Percentiles rank a stretch among this genome's conserved stretches.
Conservation (phyloP, 202 grass and related monocot species). For the Schoenoplectus tabernaemontani region DNA sequence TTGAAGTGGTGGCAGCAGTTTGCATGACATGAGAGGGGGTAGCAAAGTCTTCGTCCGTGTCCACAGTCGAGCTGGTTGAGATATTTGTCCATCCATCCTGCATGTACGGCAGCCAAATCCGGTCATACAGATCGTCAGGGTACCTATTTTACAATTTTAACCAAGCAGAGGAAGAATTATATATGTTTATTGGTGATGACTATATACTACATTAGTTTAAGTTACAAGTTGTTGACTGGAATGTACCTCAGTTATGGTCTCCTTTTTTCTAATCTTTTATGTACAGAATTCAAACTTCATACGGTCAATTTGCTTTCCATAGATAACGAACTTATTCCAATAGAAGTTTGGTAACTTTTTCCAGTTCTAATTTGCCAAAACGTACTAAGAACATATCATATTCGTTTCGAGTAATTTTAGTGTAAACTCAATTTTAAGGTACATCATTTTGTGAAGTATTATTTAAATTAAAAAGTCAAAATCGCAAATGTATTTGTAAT, state of each 20-base stretch:
- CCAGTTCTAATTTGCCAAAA: neutral
- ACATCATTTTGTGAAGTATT: no score
- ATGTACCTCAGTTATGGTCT: neutral
- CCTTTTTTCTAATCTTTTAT: neutral
- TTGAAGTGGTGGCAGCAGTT: neutral
- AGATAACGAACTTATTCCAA: neutral
- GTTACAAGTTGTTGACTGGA: neutral
- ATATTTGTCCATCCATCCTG: constrained; percentile 43
- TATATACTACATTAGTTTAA: neutral
- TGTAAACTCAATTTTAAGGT: no score
- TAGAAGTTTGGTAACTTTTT: neutral
- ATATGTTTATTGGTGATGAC: neutral
- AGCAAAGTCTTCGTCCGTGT: neutral
- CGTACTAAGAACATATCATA: neutral
- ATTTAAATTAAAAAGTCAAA: no score
- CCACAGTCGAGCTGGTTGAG: neutral
- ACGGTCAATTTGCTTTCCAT: constrained; percentile 25
- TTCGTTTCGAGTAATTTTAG: no score
- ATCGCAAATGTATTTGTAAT: no score
- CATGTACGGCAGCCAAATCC: no score
- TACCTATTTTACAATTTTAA: constrained; percentile 28
- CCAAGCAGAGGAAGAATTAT: neutral
- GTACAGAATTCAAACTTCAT: neutral
- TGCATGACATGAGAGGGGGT: neutral
- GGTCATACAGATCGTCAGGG: constrained; percentile 35